These are phyloP conservation scores for Didymella pomorum DNA, from an alignment of 2,329 filamentous ascomycete genomes.

Conservation along the genomic window DNA sequence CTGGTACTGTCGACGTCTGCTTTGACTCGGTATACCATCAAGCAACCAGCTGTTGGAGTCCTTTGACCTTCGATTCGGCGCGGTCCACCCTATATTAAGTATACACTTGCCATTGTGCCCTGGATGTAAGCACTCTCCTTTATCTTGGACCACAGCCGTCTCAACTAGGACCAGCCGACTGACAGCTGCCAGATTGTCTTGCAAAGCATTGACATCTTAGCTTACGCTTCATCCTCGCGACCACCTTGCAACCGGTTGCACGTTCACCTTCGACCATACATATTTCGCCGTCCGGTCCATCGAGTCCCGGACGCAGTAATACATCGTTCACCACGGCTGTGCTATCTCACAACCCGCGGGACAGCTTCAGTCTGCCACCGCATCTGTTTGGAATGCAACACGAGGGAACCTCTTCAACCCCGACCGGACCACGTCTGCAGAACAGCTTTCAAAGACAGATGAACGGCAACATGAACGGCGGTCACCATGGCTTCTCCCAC, in stretches of 20 bases:
- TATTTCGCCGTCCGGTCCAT: slow-evolving; percentile 52
- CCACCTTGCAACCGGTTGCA: slow-evolving; percentile 38
- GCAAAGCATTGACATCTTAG: slow-evolving; percentile 40
- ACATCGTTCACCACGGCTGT: slow-evolving; percentile 78
- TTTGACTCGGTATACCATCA: slow-evolving; percentile 27
- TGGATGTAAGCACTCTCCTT: slow-evolving; percentile 35
- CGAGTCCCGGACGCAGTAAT: slow-evolving; percentile 64
- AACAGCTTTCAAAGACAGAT: slow-evolving; percentile 77
- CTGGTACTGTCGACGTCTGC: slow-evolving; percentile 25
- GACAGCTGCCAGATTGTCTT: slow-evolving; percentile 16
- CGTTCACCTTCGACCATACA: slow-evolving; percentile 47
- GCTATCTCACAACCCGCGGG: slow-evolving; percentile 78
- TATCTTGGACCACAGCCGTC: neutral
- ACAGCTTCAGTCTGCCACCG: slow-evolving; percentile 83
- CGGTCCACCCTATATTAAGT: slow-evolving; percentile 37
- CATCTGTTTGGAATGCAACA: slow-evolving; percentile 92
- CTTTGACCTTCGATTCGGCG: slow-evolving; percentile 40
- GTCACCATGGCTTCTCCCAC: slow-evolving; percentile 90
- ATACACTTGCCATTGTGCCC: slow-evolving; percentile 39
- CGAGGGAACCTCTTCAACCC: slow-evolving; percentile 68
- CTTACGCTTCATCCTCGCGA: slow-evolving; percentile 38
- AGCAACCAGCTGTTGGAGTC: slow-evolving; percentile 31
- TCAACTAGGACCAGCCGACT: slow-evolving; percentile 7
- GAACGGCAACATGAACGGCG: slow-evolving; percentile 62
- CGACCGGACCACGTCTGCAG: slow-evolving; percentile 63